Conservation (phyloP, 2,329 filamentous ascomycete species). For the Ophiostoma perfectum region DNA sequence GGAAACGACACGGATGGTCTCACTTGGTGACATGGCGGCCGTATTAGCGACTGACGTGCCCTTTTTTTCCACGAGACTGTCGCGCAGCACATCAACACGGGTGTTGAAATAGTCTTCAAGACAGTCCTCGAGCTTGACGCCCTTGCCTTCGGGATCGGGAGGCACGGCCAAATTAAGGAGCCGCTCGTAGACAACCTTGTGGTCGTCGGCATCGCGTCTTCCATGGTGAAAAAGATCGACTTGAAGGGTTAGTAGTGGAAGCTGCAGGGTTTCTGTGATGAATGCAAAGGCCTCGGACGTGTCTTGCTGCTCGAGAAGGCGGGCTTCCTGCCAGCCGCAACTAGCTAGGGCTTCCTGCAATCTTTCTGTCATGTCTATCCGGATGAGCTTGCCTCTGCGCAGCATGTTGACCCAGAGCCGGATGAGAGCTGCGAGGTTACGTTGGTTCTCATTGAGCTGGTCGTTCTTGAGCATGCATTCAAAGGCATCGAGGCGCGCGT, state of each 20-base stretch:
- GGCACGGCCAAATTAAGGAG: conserved; percentile 89
- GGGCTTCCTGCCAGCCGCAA: conserved; percentile 84
- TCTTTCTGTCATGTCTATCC: conserved; percentile 58
- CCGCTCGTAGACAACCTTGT: conserved; percentile 90
- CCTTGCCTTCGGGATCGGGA: conserved; percentile 61
- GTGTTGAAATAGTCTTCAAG: conserved; percentile 95
- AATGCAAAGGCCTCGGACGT: conserved; percentile 94
- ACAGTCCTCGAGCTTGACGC: conserved; percentile 81
- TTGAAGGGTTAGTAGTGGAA: conserved; percentile 83
- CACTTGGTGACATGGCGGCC: conserved; percentile 27
- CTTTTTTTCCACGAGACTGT: conserved; percentile 54
- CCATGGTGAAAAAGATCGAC: conserved; percentile 90
- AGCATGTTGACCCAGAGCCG: conserved; percentile 92
- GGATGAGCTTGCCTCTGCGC: conserved; percentile 76
- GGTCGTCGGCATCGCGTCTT: conserved; percentile 77
- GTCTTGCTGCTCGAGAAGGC: conserved; percentile 77
- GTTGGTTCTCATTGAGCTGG: conserved; percentile 64
- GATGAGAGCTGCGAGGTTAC: conserved; percentile 69
- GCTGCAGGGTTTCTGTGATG: conserved; percentile 80
- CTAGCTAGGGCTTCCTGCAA: conserved; percentile 77
- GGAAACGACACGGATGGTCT: conserved; percentile 35
- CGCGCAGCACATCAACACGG: conserved; percentile 78
- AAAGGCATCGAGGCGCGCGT: conserved; percentile 81
- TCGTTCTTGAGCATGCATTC: conserved; percentile 86
- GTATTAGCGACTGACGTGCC: conserved; percentile 30